Conservation (phyloP, 2,329 filamentous ascomycete genomes). For the Pyrenochaeta sp. region DNA sequence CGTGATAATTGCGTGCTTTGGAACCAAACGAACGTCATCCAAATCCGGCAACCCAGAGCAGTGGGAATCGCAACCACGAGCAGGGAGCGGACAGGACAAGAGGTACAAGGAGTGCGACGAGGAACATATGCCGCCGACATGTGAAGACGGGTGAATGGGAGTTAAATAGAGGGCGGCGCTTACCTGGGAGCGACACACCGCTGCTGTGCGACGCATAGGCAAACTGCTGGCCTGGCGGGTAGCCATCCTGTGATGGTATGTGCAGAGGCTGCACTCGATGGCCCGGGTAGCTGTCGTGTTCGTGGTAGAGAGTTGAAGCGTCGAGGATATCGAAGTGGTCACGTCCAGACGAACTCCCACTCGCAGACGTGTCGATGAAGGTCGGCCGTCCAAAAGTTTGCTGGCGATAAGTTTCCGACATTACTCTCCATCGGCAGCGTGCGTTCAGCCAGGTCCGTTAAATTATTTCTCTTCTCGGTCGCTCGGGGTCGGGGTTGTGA, state of each 20-base stretch:
- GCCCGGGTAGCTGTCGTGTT: conserved; percentile 31
- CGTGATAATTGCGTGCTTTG: conserved; percentile 32
- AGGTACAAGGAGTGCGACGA: conserved; percentile 8
- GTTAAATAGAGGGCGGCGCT: conserved; percentile 19
- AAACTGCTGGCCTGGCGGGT: conserved; percentile 24
- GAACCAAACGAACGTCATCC: conserved; percentile 33
- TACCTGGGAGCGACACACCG: conserved; percentile 32
- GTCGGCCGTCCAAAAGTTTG: conserved; percentile 48
- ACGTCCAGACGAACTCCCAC: conserved; percentile 52
- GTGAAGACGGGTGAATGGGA: conserved; percentile 4
- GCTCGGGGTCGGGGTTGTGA: conserved; percentile 3
- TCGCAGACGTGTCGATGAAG: conserved; percentile 48
- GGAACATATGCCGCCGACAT: conserved; percentile 7
- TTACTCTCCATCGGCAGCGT: conserved; percentile 49
- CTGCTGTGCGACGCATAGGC: conserved; percentile 33
- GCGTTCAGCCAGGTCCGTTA: conserved; percentile 9
- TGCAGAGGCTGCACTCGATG: conserved; percentile 24
- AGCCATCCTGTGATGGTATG: conserved; percentile 23
- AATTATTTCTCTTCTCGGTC: conserved; percentile 8
- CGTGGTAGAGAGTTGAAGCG: conserved; percentile 36
- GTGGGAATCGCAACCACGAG: conserved; percentile 18
- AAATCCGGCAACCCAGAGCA: conserved; percentile 21
- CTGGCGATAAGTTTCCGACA: conserved; percentile 43
- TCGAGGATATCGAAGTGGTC: conserved; percentile 42
- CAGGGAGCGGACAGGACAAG: conserved; percentile 13